Base-by-base conservation (phyloP, 2,329 filamentous ascomycete species). In the Didymella pinodella region DNA sequence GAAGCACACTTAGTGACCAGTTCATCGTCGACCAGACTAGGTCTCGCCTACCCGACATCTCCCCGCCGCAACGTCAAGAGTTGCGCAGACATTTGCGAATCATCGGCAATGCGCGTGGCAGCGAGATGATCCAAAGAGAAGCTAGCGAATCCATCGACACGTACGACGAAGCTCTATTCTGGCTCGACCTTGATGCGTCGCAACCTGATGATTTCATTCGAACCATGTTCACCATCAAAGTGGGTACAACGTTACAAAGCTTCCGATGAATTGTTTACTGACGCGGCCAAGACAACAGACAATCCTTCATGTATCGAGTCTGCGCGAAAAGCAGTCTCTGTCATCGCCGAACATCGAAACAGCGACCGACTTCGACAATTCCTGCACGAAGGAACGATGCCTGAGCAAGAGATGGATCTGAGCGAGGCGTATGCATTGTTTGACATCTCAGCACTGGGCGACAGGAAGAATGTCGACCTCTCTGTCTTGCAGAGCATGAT, bases 131-230 rank as follows among this genome's bases (percentile, higher is more conserved):
- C 51, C 80, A 83, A 62, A 80, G 82, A 47, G 83, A 85, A 44
- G 86, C 88, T 4, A 82, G 85, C 65, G 83, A 85, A 67, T 81
- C 80, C 14, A 80, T 89, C 28, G 83, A 88, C 61, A 87, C 83
- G n/a, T 84, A 85, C 54, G 82, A 86, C 45, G 86, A 90, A 69
- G 89, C 89, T 1, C 79, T 89, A 31, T 77, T 83, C 12, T 90
- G 84, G 77, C 79, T 91, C 12, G 85, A 82, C 7, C 83, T 86
- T 11, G 75, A 71, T 6, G 67, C 67, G 20, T 60, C 76, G 11
- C 83, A 80, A 10, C 67, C 80, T 2, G 86, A 89, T 67, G 85
- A 88, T 47, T 85, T 85, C 62, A 79, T 89, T 36, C 76, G 83
- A 48, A 81, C 86, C 2, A 81, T 87, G 76, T 86, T 80, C 64